Percentiles rank a stretch among this genome's conserved stretches.
Evolutionary conservation across 768 basidiomycete genomes (phyloP).

Genomic region (Austroboletus eburneus): DNA sequence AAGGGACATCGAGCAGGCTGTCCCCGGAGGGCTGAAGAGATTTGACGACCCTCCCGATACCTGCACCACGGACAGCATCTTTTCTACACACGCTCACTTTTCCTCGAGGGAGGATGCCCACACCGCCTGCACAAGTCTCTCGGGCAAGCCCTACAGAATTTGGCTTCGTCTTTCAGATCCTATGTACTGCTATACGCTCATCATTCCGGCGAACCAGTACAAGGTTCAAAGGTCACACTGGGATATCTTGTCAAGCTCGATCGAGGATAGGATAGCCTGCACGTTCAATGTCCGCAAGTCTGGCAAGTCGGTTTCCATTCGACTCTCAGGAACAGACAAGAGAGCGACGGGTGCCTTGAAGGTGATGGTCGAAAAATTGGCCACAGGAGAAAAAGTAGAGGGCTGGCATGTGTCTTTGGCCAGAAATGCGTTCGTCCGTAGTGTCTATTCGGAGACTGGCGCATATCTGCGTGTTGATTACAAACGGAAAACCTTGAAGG

Average conservation of each 20-base stretch:
- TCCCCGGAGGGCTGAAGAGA: constrained; percentile 14
- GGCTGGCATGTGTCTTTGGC: constrained; percentile 50
- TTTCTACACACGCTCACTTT: constrained; percentile 43
- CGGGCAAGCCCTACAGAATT: constrained; percentile 33
- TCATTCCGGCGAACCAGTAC: constrained; percentile 46
- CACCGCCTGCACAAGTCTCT: constrained; percentile 34
- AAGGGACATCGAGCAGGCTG: constrained; percentile 18
- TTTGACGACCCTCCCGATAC: constrained; percentile 27
- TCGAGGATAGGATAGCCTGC: constrained; percentile 35
- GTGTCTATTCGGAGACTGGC: constrained; percentile 33
- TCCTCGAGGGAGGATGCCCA: constrained; percentile 48
- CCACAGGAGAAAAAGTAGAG: constrained; percentile 44
- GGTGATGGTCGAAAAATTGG: constrained; percentile 54
- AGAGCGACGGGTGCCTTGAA: constrained; percentile 53
- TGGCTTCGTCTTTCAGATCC: constrained; percentile 45
- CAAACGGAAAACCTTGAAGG: constrained; percentile 41
- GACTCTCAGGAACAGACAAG: constrained; percentile 48
- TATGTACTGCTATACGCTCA: constrained; percentile 47
- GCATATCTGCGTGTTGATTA: constrained; percentile 45
- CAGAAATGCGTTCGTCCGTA: constrained; percentile 32
- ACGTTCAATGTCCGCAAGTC: constrained; percentile 29
- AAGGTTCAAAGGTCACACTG: constrained; percentile 46
- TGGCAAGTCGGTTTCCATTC: constrained; percentile 34
- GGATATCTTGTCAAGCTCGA: constrained; percentile 38
- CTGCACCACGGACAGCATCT: constrained; percentile 27